Percentiles rank a stretch among this genome's conserved stretches.
phyloP scores from a whole-genome alignment of 345 rosid genomes.

The Erysimum cheiranthoides region DNA sequence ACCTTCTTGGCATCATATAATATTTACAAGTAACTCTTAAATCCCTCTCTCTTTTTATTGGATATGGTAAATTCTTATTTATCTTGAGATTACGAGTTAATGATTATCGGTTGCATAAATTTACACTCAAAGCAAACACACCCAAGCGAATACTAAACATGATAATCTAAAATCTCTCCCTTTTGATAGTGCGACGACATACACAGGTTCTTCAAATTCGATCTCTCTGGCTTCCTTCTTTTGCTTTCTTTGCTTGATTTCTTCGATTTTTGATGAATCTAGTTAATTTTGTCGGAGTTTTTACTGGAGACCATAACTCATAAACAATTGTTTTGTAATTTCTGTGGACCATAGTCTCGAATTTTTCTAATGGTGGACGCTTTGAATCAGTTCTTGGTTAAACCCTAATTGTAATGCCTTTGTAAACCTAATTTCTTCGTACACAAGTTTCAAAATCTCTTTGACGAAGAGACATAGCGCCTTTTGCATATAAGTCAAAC shows the following conservation, averaged over 20 bases:
- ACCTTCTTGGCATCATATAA: no score
- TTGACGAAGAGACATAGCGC: background rate
- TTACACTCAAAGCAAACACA: background rate
- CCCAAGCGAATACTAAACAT: background rate
- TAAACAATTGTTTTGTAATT: background rate
- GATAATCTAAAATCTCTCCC: conserved; percentile 13
- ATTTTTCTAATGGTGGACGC: background rate
- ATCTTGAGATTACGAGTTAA: no score
- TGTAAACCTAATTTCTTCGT: conserved; percentile 16
- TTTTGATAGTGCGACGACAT: background rate
- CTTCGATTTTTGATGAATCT: background rate
- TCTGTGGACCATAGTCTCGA: background rate
- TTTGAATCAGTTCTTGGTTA: background rate
- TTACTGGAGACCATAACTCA: background rate
- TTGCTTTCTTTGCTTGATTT: background rate
- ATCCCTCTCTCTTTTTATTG: no score
- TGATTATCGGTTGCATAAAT: no score
- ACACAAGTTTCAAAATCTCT: conserved; percentile 30
- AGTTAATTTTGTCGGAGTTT: background rate
- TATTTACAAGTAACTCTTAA: no score
- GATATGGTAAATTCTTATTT: no score
- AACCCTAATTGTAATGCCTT: conserved; percentile 24
- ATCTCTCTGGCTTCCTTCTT: background rate
- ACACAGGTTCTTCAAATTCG: no score
- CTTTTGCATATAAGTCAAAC: background rate